phyloP scores from a whole-genome alignment of 106 monocot genomes.

The Alisma plantagoaquatica region DNA sequence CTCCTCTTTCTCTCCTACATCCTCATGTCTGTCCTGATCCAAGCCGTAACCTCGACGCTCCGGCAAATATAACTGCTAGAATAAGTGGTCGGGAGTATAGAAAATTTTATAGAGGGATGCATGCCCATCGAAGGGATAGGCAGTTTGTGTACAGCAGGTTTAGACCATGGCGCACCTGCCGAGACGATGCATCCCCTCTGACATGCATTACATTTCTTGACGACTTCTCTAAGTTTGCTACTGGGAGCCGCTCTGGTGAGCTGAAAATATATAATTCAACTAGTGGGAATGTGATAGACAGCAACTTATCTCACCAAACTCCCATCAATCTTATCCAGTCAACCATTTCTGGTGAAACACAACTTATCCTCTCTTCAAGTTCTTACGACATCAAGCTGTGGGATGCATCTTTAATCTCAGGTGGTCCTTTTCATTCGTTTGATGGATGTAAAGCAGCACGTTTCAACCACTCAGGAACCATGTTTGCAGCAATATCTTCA shows the following conservation, averaged over 20 bases:
- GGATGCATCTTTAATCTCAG: constrained; percentile 62
- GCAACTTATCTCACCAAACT: constrained; percentile 53
- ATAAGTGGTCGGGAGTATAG: constrained; percentile 55
- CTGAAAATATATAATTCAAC: constrained; percentile 76
- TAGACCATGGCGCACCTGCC: constrained; percentile 73
- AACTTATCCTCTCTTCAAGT: constrained; percentile 69
- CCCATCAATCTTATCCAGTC: constrained; percentile 56
- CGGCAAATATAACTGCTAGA: constrained; percentile 76
- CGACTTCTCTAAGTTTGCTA: constrained; percentile 52
- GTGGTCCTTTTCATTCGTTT: constrained; percentile 80
- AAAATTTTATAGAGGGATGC: constrained; percentile 63
- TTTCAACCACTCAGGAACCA: constrained; percentile 70
- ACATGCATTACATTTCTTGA: constrained; percentile 83
- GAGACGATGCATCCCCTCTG: constrained; percentile 72
- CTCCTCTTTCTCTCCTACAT: constrained; percentile 90
- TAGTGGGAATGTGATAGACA: constrained; percentile 60
- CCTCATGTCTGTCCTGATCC: constrained; percentile 95
- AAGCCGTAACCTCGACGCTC: constrained; percentile 71
- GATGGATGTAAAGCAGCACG: constrained; percentile 84
- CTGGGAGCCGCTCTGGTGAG: constrained; percentile 79
- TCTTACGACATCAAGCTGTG: constrained; percentile 66
- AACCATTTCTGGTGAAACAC: constrained; percentile 32
- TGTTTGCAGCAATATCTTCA: constrained; percentile 69
- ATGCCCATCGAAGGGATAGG: constrained; percentile 65
- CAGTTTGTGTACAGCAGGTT: constrained; percentile 96